Base-by-base conservation (phyloP, 2,329 filamentous ascomycete genomes). In the Penicillium sp. region DNA sequence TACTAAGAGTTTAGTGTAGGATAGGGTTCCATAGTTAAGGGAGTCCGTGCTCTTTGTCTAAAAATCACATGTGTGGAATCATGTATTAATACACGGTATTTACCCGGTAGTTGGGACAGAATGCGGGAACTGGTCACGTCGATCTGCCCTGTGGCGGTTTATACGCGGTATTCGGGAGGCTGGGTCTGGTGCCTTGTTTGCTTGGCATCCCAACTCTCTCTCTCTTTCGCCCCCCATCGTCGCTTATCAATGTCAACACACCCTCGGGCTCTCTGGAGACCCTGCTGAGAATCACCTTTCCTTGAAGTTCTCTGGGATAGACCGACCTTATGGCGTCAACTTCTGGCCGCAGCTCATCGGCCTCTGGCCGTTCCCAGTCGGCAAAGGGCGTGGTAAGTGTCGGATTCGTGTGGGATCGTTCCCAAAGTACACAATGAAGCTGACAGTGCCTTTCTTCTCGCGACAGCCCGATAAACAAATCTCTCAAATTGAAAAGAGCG, bases 401-500 rank as follows among this genome's bases (percentile, higher is more conserved):
- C 29, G 21, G 35, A 46, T 45, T 24, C 33, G 37, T 43, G 49
- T 50, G 31, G 16, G 35, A 16, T 50, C 21, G 16, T 24, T 10
- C 24, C 24, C 44, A 22, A 21, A 41, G 14, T 22, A 26, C 48
- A 16, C 14, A 35, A 48, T 7, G 10, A 27, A 50, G 47, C 41
- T 48, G 24, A 46, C 31, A 7, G 2, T 49, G 22, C 22, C 3
- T 6, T 16, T 50, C 37, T 33, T 24, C 16, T 33, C 29, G 22
- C 29, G 29, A 62, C 70, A 90, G 88, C 80, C 86, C 76, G 80
- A 87, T 80, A 80, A 90, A 81, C 82, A 91, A 66, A 84, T 99
- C 65, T 97, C 93, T 52, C 93, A 96, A 75, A 99, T 99, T 76
- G 95, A 99, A 80, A 98, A 97, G 81, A 97, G 93, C 73, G 95